Base-by-base conservation (phyloP, 495 filamentous ascomycete species). In the Aspergillus baeticus region DNA sequence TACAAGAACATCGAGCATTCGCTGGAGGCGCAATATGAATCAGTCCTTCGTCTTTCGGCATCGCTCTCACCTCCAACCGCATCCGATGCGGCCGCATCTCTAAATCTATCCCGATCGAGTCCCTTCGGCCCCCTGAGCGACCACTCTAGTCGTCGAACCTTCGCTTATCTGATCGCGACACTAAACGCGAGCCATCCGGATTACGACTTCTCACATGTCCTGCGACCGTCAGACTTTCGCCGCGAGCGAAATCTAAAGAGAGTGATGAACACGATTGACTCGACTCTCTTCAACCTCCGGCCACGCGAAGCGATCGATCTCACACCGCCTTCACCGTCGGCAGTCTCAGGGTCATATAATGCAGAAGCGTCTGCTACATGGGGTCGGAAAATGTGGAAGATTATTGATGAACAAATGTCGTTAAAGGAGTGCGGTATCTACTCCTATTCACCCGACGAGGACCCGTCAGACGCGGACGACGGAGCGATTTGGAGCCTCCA, bases 121-220 rank as follows among this genome's bases (percentile, higher is more conserved):
- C 91, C 95, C 6, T 98, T 98, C 64, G 95, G 94, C 14, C 85
- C 86, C 33, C 80, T 98, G 45, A 89, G 87, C 50, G 88, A 97
- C 58, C 83, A 88, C 43, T 89, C 89, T 8, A 91, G 89, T 64
- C 89, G 95, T 11, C 86, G 92, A 44, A 96, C 90, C 0, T 98
- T 94, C 72, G 92, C 94, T 37, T 98, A 98, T 70, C 70, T 98
- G 54, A 97, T 98, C 65, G 94, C 94, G 11, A 97, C 95, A 1
- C 79, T 99, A n/a, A 99, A 99, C 62, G 93, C 93, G 1, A 92
- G 88, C 36, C 92, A 99, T 71, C 88, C 92, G 1, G 95, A 99
- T 68, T 99, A 99, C 69, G 93, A 98, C 71, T 98, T 98, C 73
- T 94, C 90, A 2, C 87, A 96, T 56, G 84, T 92, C 46, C 77